These are phyloP conservation scores for Chytridium lagenaria DNA, from an alignment of 371 early-diverging fungal species.

Conservation along the genomic window DNA sequence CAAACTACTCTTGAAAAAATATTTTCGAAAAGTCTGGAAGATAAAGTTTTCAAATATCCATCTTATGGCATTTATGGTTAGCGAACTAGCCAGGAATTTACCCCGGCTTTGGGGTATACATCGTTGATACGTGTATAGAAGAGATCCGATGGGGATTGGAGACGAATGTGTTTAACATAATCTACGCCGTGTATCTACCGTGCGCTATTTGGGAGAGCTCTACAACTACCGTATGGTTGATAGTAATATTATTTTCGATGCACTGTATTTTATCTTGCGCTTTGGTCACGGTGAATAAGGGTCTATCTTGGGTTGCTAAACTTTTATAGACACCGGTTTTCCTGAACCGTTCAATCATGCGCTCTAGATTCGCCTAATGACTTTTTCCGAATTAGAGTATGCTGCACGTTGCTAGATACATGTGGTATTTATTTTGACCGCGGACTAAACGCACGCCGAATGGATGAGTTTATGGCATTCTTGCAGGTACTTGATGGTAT, in stretches of 20 bases:
- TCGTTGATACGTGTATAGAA: conserved; percentile 88
- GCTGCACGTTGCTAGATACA: conserved; percentile 85
- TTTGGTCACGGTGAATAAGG: conserved; percentile 75
- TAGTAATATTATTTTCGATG: conserved; percentile 78
- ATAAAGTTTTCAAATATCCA: conserved; percentile 87
- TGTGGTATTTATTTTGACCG: conserved; percentile 87
- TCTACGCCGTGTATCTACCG: conserved; percentile 83
- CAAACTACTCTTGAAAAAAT: conserved; percentile 45
- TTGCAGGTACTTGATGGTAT: conserved; percentile 71
- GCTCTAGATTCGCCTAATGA: conserved; percentile 84
- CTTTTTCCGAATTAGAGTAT: conserved; percentile 91
- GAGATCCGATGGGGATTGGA: conserved; percentile 90
- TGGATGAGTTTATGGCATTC: conserved; percentile 76
- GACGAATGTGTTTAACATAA: conserved; percentile 86
- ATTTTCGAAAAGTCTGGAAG: conserved; percentile 91
- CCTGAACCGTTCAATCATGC: conserved; percentile 69
- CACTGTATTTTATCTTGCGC: conserved; percentile 80
- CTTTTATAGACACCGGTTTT: conserved; percentile 69
- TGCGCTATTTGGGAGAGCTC: conserved; percentile 88
- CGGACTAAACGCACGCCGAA: conserved; percentile 66
- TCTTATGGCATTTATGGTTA: conserved; percentile 79
- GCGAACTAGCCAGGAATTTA: conserved; percentile 80
- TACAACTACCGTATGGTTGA: conserved; percentile 89
- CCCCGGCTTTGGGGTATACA: conserved; percentile 81
- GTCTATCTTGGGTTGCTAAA: background rate